Base-by-base conservation (phyloP, 2,329 filamentous ascomycete genomes). In the Colletotrichum ledebouriae region DNA sequence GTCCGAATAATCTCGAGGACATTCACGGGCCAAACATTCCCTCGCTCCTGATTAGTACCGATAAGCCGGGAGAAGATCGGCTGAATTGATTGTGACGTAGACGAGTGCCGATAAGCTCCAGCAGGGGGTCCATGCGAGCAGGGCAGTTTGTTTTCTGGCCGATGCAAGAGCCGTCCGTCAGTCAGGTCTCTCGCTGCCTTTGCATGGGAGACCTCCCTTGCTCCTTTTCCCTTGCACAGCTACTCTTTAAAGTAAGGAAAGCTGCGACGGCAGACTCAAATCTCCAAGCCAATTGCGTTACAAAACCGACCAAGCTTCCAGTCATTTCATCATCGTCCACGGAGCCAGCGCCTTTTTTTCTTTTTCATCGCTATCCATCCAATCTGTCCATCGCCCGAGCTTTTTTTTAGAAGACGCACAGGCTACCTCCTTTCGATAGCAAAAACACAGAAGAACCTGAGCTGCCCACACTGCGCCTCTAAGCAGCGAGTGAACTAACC, bases 51-150 rank as follows among this genome's bases (percentile, higher is more conserved):
- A 49, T 56, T 60, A 55, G 47, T 49, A 62, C 58, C 69, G 69
- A 71, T 71, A 63, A 29, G 15, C 0, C 67, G 69, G 69, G 17
- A 42, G 15, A 67, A 60, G 6, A 7, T 11, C 69, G 69, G 69
- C 49, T 33, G 25, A 70, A 67, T 12, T 46, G 69, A 71, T 71
- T 63, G 55, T 59, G 65, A 68, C 60, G 65, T 60, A 53, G 47
- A 41, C 6, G 17, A 11, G 29, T n/a, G 4, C 17, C 33, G 61
- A 65, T 65, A 64, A 64, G 44, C 59, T 44, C 12, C 2, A n/a
- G 17, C 22, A 56, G 29, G 39, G 61, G 39, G 13, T 20, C 42
- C 29, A 20, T 62, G 55, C 39, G 20, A 6, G 52, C 52, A 10
- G 11, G 37, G 53, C 11, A 49, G 42, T 63, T 20, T 20, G 60